phyloP scores from a whole-genome alignment of 1,284 basidiomycete genomes.

The Cutaneotrichosporon cavernicola region DNA sequence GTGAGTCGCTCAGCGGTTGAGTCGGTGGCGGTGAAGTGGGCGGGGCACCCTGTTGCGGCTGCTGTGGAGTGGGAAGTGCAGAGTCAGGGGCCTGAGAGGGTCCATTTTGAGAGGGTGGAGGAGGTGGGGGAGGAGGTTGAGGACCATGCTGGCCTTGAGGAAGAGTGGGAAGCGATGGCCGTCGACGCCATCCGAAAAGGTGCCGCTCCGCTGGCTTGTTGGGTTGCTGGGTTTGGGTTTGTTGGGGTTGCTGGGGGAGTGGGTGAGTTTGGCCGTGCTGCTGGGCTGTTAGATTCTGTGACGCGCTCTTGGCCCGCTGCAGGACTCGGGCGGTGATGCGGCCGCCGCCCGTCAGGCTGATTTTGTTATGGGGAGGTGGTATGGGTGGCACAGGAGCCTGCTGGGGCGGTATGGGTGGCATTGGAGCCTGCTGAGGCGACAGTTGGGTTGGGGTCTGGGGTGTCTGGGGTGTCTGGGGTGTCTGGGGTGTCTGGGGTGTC shows the following conservation, averaged over 20 bases:
- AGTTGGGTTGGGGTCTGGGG: background rate
- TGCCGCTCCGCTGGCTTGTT: background rate
- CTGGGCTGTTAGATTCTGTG: background rate
- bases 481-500: background rate
- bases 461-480: too few relatives aligned
- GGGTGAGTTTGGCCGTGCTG: background rate
- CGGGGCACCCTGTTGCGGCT: background rate
- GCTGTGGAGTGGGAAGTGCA: background rate
- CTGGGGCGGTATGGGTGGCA: too few relatives aligned
- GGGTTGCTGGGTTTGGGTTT: background rate
- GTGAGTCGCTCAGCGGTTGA: background rate
- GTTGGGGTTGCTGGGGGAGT: background rate
- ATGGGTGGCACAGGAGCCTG: background rate
- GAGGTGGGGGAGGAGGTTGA: background rate
- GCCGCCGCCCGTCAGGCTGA: background rate
- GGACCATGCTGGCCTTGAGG: background rate
- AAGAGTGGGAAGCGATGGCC: background rate
- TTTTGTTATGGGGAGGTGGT: background rate
- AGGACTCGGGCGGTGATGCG: background rate
- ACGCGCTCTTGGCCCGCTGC: background rate
- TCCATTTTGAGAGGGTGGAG: background rate
- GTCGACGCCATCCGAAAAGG: background rate
- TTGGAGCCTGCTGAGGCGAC: too few relatives aligned
- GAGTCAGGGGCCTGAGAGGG: too few relatives aligned
- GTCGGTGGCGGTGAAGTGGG: background rate